Evolutionary conservation across 208 protist genomes (phyloP), one percentile per base, ranked within the genome.

Genomic region (Leishmania tarentolae): DNA sequence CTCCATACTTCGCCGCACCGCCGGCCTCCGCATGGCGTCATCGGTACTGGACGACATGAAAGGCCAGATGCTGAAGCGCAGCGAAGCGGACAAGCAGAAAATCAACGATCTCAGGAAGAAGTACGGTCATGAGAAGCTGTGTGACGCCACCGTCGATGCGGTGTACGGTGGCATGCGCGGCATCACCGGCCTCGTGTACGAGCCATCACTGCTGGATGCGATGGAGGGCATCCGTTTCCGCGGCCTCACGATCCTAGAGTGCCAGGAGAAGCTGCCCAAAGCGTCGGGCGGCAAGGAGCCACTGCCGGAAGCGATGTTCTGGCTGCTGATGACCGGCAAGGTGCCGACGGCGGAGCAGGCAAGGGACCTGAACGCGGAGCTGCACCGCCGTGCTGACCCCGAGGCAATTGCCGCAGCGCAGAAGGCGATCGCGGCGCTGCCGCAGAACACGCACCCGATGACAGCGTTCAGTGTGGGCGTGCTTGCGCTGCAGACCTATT

Each of bases 141-240:
- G 96, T 84, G 90, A 92, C 28, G 94, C 93, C 44, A 99, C 98
- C 47, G 84, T 99, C 52, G 91, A 92, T 46, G 81, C 93, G 77
- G 93, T 92, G 31, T 99, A 99, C 86, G 95, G 97, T 80, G 98
- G 99, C 83, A 99, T 99, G 97, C 94, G 99, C 61, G 96, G 95
- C 75, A 95, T 99, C 88, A 99, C 98, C 85, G 93, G 93, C 53
- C 90, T 99, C 72, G 93, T 99, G 37, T 99, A 97, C 84, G 99
- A 99, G 93, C 98, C 98, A 7, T 99, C 98, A 24, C 91, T 99
- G 37, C 94, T 99, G 4, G 98, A 99, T 80, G 40, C 98, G 65
- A 80, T 97, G 44, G 94, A 99, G 83, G 99, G 99, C 88, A 99
- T 99, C 88, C 93, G 97, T 79, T 99, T 99, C 92, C 96, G 98